phyloP scores from a whole-genome alignment of 2,329 filamentous ascomycete species.

The Lizonia empirigonia region DNA sequence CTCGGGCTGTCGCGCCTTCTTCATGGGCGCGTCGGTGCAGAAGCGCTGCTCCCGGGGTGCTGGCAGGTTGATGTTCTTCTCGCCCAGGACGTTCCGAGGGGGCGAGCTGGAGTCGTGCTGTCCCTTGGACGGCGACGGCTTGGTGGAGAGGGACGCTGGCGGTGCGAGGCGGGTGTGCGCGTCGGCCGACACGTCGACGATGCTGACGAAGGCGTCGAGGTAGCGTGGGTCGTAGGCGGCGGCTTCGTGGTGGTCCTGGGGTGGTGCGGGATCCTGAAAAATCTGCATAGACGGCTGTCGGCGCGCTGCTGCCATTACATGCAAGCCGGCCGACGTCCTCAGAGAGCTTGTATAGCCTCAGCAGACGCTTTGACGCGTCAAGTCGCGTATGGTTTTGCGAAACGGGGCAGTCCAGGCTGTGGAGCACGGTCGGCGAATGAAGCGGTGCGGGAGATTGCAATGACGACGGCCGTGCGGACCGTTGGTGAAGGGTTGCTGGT shows the following conservation, averaged over 20 bases:
- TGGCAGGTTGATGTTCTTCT: conserved; percentile 71
- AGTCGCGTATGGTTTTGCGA: conserved; percentile 45
- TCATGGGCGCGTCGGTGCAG: conserved; percentile 70
- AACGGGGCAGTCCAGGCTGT: conserved; percentile 28
- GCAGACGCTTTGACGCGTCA: conserved; percentile 48
- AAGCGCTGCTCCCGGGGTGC: conserved; percentile 63
- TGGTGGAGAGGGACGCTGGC: conserved; percentile 51
- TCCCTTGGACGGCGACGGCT: conserved; percentile 73
- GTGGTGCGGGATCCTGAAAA: conserved; percentile 60
- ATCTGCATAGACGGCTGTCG: conserved; percentile 61
- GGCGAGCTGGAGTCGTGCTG: conserved; percentile 63
- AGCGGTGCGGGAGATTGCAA: conserved; percentile 41
- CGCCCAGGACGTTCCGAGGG: conserved; percentile 62
- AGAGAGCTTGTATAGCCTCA: conserved; percentile 39
- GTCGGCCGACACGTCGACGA: conserved; percentile 57
- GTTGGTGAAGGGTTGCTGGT: conserved; percentile 21
- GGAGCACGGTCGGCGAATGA: conserved; percentile 33
- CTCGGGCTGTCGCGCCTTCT: conserved; percentile 61
- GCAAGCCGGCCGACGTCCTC: conserved; percentile 32
- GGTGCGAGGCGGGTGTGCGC: conserved; percentile 72
- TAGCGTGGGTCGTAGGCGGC: conserved; percentile 59
- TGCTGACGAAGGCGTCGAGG: conserved; percentile 52
- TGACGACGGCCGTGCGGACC: conserved; percentile 34
- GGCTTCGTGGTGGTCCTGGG: conserved; percentile 51
- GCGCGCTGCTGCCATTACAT: conserved; percentile 61